These are phyloP conservation scores for Ulmus americana DNA, from an alignment of 331 rosid genomes.

Conservation along the genomic window DNA sequence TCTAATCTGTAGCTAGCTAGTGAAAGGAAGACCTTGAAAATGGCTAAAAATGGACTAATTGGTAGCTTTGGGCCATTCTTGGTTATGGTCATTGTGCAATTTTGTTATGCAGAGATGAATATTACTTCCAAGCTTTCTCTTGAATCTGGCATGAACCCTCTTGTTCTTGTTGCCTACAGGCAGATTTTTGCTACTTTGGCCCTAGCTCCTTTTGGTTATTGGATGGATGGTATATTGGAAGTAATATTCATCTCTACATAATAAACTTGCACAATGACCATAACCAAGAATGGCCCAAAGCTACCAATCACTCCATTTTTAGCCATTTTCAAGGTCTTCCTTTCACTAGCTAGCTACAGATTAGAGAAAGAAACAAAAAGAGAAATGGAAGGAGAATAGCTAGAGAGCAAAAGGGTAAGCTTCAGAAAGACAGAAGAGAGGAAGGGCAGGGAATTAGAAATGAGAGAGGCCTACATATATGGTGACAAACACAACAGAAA, in stretches of 20 bases:
- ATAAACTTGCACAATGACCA: slow-evolving; percentile 46
- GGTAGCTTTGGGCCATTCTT: slow-evolving; percentile 36
- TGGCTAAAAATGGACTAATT: slow-evolving; percentile 23
- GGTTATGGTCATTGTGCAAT: slow-evolving; percentile 51
- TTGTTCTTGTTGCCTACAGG: slow-evolving; percentile 68
- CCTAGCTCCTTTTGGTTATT: slow-evolving; percentile 65
- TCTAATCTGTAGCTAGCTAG: background rate
- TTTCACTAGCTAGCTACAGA: background rate
- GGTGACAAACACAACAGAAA: slow-evolving; percentile 22
- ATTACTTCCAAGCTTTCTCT: slow-evolving; percentile 70
- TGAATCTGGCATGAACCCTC: slow-evolving; percentile 68
- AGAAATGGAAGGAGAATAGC: background rate
- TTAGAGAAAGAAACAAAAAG: slow-evolving; percentile 5
- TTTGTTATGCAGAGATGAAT: slow-evolving; percentile 54
- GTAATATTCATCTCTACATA: slow-evolving; percentile 63
- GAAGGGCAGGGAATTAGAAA: slow-evolving; percentile 1
- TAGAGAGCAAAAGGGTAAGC: background rate
- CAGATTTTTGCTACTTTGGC: slow-evolving; percentile 59
- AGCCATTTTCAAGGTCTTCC: background rate
- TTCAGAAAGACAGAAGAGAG: background rate
- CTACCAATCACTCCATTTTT: slow-evolving; percentile 29
- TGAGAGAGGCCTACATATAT: background rate
- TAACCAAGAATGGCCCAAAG: slow-evolving; percentile 39
- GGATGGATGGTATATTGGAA: slow-evolving; percentile 60
- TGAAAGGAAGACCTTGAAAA: background rate